A percentile compares a stretch with the other conserved stretches of the same genome.
Conservation (phyloP, 441 rosid species). For the Pelargonium citronellum region DNA sequence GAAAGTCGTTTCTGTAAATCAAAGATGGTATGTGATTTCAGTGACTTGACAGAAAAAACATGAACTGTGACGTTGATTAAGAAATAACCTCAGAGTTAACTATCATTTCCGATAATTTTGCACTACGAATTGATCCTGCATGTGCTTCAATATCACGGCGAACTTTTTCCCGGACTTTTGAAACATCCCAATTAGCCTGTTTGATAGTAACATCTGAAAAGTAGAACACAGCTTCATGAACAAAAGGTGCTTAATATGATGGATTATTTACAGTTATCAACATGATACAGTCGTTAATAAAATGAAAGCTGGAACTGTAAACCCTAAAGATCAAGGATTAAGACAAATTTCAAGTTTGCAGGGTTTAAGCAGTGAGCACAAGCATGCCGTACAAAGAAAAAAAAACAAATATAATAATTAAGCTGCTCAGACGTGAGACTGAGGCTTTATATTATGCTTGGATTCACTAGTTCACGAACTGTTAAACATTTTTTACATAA, state of each 20-base stretch:
- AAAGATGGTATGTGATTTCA: conserved; percentile 13
- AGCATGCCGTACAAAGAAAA: neutral
- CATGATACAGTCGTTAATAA: neutral
- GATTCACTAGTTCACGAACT: no score
- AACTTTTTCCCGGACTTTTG: conserved; percentile 57
- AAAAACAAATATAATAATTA: neutral
- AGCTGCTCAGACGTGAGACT: no score
- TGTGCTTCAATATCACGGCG: conserved; percentile 54
- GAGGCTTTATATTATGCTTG: no score
- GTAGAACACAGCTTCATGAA: conserved; percentile 13
- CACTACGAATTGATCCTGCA: conserved; percentile 37
- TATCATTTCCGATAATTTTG: conserved; percentile 49
- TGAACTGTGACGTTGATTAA: neutral
- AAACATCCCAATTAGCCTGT: conserved; percentile 67
- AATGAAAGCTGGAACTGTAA: neutral
- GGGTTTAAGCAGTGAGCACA: neutral
- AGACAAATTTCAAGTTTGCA: neutral
- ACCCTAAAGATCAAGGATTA: neutral
- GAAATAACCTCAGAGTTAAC: conserved; percentile 48
- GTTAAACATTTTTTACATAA: no score
- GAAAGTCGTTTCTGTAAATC: conserved; percentile 50
- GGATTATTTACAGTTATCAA: neutral
- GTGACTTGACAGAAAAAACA: conserved; percentile 8
- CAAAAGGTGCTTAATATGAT: neutral
- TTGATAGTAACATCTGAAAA: conserved; percentile 53